These are phyloP conservation scores for Lojkania enalia DNA, from an alignment of 2,329 filamentous ascomycete genomes.

Conservation along the genomic window DNA sequence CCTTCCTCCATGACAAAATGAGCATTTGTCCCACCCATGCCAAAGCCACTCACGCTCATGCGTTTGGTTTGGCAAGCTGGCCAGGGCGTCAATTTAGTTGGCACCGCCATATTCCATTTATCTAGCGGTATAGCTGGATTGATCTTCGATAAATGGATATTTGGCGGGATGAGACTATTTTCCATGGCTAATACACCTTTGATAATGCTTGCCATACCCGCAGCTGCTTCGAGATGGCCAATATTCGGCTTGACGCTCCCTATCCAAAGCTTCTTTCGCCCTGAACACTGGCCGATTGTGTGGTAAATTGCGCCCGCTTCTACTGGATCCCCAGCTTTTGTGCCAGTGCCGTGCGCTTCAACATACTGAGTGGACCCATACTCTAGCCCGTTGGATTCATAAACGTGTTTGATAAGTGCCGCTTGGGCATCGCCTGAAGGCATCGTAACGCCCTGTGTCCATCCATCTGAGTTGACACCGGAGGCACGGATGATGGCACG, in stretches of 20 bases:
- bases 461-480: constrained; percentile 18
- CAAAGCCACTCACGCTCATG: constrained; percentile 16
- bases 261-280: constrained; percentile 2
- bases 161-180: constrained; percentile 36
- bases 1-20: constrained; percentile 11
- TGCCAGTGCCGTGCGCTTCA: constrained; percentile 54
- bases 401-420: constrained; percentile 27
- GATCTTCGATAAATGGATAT: constrained; percentile 18
- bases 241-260: constrained; percentile 43
- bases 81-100: constrained; percentile 14
- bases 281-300: constrained; percentile 1
- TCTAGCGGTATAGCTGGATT: constrained; percentile 14
- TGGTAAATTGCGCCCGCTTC: constrained; percentile 15
- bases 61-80: constrained; percentile 3
- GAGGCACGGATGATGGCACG: constrained; percentile 24
- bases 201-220: constrained; percentile 44
- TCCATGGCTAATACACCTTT: constrained; percentile 48
- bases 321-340: constrained; percentile 50
- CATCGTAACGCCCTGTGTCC: constrained; percentile 8
- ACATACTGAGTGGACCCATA: constrained; percentile 25
- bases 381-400: constrained; percentile 40
- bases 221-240: constrained; percentile 47
- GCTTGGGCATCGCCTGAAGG: constrained; percentile 51
- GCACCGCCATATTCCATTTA: constrained; percentile 10
- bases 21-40: constrained; percentile 20